Evolutionary conservation across 23 red algal species (phyloP).

Genomic region (Gracilaria caudata): DNA sequence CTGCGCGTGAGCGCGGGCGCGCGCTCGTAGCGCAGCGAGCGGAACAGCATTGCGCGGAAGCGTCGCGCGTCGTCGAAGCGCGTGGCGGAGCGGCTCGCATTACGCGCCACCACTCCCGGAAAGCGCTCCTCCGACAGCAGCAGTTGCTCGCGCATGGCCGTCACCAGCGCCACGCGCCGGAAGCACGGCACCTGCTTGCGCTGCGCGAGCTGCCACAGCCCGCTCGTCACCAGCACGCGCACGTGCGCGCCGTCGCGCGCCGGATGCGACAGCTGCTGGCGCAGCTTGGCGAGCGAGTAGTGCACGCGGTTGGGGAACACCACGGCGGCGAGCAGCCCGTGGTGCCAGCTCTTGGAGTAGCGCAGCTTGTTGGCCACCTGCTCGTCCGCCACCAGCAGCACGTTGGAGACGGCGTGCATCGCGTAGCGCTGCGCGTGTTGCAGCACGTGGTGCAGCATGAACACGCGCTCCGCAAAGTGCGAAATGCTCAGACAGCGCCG

Average conservation of each 20-base stretch:
- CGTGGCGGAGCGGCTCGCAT: background rate
- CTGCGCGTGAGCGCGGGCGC: conserved; percentile 4
- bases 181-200: conserved; percentile 53
- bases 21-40: background rate
- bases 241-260: no score
- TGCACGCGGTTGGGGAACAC: conserved; percentile 39
- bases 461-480: conserved; percentile 52
- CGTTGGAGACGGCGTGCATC: conserved; percentile 33
- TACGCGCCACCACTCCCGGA: conserved; percentile 38
- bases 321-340: conserved; percentile 56
- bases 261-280: no score
- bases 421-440: conserved; percentile 43
- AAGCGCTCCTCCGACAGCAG: conserved; percentile 33
- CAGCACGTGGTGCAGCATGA: conserved; percentile 54
- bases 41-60: conserved; percentile 27
- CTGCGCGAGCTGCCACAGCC: no score
- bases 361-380: conserved; percentile 58
- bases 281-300: conserved; percentile 4
- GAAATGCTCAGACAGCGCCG: conserved; percentile 20
- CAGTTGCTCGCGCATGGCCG: background rate
- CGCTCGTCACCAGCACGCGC: no score
- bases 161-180: conserved; percentile 24
- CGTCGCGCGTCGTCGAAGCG: conserved; percentile 20
- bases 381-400: conserved; percentile 49
- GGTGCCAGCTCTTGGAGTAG: conserved; percentile 52